Evolutionary conservation across 371 early-diverging fungal species (phyloP), one percentile per base, ranked within the genome.

Genomic region (Quaeritorhiza haematococci): DNA sequence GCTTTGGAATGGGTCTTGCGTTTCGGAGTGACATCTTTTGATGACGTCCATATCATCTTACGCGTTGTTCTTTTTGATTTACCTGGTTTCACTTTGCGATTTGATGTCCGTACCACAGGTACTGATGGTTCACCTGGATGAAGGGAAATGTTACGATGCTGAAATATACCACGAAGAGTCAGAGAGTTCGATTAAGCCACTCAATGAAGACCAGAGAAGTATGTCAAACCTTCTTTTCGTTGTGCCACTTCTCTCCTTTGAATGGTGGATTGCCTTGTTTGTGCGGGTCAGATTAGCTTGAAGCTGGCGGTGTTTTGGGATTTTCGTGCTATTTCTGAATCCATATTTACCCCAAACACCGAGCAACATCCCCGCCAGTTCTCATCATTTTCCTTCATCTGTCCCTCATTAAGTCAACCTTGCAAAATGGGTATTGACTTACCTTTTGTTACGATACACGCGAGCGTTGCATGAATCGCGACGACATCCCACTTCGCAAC

Each of bases 71-170:
- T n/a, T n/a, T n/a, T n/a, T n/a, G n/a, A n/a, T n/a, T n/a, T n/a
- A n/a, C n/a, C n/a, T n/a, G n/a, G n/a, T n/a, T n/a, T n/a, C 45
- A 49, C 32, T 27, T 47, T 42, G 45, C 21, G 23, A 21, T 49
- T 51, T 58, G 4, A 53, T 15, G 19, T 55, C 17, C 5, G 41
- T 38, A 42, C 21, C 34, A 46, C 55, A 80, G 82, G 78, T 83
- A 5, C 73, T 96, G 33, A 88, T 90, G 1, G 88, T 95, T 2
- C 91, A 91, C 63, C 55, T 95, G 56, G 90, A 91, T 33, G 92
- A 93, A 56, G 72, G 60, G 1, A 77, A 76, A 32, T 88, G 86
- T 61, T 88, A 83, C 67, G 94, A 93, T 57, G 85, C 87, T 45
- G 92, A 92, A 67, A 78, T 89, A 62, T 92, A 92, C 67, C 81